These are phyloP conservation scores for Kwoniella mangroviensis DNA, from an alignment of 768 basidiomycete genomes.

Conservation along the genomic window DNA sequence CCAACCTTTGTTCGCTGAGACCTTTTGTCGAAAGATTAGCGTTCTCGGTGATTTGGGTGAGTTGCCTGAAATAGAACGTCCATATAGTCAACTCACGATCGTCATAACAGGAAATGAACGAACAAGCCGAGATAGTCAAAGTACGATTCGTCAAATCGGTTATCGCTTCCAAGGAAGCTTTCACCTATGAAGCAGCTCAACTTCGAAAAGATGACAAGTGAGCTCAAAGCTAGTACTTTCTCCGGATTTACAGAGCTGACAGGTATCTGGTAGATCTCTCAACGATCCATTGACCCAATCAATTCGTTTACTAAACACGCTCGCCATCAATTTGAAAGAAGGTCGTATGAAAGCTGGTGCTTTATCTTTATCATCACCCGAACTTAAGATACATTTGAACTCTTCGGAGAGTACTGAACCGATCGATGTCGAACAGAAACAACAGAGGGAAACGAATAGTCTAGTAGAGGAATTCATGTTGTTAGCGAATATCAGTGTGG, in stretches of 20 bases:
- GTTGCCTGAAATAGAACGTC: constrained; percentile 19
- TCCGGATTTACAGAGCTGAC: not conserved
- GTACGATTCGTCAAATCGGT: constrained; percentile 94
- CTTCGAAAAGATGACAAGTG: constrained; percentile 88
- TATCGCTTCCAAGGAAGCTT: constrained; percentile 92
- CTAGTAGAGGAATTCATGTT: constrained; percentile 99
- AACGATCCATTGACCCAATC: constrained; percentile 81
- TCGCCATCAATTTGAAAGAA: constrained; percentile 83
- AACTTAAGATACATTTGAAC: constrained; percentile 95
- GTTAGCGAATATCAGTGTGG: constrained; percentile 93
- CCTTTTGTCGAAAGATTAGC: constrained; percentile 92
- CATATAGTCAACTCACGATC: not conserved
- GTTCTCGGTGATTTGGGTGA: constrained; percentile 93
- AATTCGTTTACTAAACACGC: constrained; percentile 82
- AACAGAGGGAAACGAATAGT: constrained; percentile 88
- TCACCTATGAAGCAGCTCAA: constrained; percentile 97
- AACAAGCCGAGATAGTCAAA: constrained; percentile 84
- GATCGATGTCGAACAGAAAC: constrained; percentile 96
- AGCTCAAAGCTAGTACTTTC: constrained; percentile 4
- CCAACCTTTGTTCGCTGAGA: constrained; percentile 90
- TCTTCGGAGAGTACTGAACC: constrained; percentile 92
- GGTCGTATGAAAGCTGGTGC: constrained; percentile 94
- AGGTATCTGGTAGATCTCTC: constrained; percentile 63
- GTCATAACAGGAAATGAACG: constrained; percentile 78
- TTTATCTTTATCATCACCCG: constrained; percentile 94